phyloP scores from a whole-genome alignment of 495 filamentous ascomycete genomes.

The Aspergillus steynii region DNA sequence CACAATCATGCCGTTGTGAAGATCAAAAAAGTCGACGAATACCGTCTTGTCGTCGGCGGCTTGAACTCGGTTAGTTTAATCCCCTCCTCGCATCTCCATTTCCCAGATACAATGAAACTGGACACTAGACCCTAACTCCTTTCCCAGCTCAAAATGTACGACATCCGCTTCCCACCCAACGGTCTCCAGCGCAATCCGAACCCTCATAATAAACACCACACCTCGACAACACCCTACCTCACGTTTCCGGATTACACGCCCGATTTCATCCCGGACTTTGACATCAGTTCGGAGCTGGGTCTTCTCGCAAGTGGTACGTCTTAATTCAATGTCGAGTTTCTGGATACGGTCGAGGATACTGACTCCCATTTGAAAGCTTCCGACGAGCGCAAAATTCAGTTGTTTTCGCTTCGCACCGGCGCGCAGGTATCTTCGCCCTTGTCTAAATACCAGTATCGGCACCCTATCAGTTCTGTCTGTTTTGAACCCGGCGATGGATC shows the following conservation, averaged over 20 bases:
- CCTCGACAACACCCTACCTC: conserved; percentile 39
- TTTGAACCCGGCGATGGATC: conserved; percentile 35
- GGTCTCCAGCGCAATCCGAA: conserved; percentile 31
- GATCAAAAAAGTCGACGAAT: conserved; percentile 38
- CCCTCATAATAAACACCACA: conserved; percentile 26
- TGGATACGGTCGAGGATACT: not conserved
- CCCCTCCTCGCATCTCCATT: not conserved
- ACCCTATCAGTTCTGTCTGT: conserved; percentile 33
- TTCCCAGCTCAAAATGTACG: conserved; percentile 45
- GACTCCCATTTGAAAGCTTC: conserved; percentile 23
- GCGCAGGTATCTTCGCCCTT: conserved; percentile 35
- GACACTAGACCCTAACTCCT: too few species aligned
- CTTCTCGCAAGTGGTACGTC: conserved; percentile 42
- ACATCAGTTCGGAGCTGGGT: conserved; percentile 39
- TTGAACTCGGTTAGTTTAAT: conserved; percentile 32
- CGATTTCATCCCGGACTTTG: conserved; percentile 32
- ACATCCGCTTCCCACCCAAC: conserved; percentile 41
- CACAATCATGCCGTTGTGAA: conserved; percentile 38
- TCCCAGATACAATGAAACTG: not conserved
- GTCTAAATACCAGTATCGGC: conserved; percentile 27
- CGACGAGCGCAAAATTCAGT: conserved; percentile 34
- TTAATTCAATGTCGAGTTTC: not conserved
- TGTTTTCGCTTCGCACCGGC: conserved; percentile 43
- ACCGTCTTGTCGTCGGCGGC: conserved; percentile 39
- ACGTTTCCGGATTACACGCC: conserved; percentile 33